Conservation (phyloP, 148 eudicot genomes). For the Camellia lanceoleosa region DNA sequence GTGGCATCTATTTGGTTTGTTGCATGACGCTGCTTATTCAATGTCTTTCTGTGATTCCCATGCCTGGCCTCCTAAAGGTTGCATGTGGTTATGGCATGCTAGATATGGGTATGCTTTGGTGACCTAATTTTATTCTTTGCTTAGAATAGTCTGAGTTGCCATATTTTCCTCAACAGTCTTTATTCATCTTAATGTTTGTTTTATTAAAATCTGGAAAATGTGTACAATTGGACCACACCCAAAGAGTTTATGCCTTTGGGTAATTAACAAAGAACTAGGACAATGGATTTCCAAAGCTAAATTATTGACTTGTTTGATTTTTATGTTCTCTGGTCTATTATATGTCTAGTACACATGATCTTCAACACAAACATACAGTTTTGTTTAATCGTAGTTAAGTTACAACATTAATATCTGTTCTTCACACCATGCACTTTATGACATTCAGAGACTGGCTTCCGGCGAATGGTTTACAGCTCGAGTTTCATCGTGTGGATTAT, state of each 20-base stretch:
- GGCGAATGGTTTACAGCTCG: conserved; percentile 77
- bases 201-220: background rate
- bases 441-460: conserved; percentile 52
- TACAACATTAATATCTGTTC: background rate
- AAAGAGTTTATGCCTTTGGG: background rate
- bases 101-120: background rate
- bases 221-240: background rate
- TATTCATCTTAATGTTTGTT: background rate
- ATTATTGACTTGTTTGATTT: background rate
- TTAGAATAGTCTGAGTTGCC: background rate
- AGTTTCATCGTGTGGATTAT: conserved; percentile 60
- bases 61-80: background rate
- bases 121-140: background rate
- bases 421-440: background rate
- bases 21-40: too few relatives aligned
- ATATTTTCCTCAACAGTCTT: background rate
- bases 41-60: background rate
- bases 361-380: background rate
- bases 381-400: background rate
- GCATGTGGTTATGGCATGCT: background rate
- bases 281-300: background rate
- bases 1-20: too few relatives aligned
- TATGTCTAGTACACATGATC: background rate
- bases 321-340: background rate
- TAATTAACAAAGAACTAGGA: background rate